Evolutionary conservation across 768 basidiomycete genomes (phyloP).

Genomic region (Lentinula edodes): DNA sequence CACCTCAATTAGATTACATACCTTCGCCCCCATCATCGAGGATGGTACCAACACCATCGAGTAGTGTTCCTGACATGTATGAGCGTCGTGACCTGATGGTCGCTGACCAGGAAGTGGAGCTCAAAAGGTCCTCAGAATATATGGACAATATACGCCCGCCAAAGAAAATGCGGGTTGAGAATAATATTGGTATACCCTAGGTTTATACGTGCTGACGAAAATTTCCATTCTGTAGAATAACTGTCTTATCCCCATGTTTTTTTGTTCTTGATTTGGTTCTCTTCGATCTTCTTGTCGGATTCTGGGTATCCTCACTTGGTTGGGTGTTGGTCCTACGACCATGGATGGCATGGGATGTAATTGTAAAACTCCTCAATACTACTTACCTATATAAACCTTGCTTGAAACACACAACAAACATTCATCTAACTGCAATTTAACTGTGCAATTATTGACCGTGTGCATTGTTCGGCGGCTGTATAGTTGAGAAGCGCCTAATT

Average conservation of each 20-base stretch:
- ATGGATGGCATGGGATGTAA: conserved; percentile 9
- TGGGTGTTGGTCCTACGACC: conserved; percentile 6
- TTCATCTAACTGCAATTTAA: not conserved
- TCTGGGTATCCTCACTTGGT: conserved; percentile 1
- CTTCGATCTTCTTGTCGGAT: conserved; percentile 17
- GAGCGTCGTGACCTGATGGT: conserved; percentile 35
- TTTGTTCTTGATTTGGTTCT: conserved; percentile 2
- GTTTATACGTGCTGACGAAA: conserved; percentile 11
- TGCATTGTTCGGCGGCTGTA: not conserved
- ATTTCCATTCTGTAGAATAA: conserved; percentile 9
- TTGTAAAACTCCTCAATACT: not conserved
- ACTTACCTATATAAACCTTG: not conserved
- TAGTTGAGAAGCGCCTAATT: not conserved
- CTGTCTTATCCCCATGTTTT: conserved; percentile 7
- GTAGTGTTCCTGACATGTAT: conserved; percentile 26
- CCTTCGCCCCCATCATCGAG: conserved; percentile 54
- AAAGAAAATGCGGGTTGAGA: conserved; percentile 74
- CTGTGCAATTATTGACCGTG: not conserved
- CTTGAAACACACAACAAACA: not conserved
- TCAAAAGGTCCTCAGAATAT: conserved; percentile 58
- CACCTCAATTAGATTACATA: conserved; percentile 37
- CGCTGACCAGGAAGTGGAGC: conserved; percentile 45
- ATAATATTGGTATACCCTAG: conserved; percentile 50
- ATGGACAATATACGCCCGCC: conserved; percentile 43
- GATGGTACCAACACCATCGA: conserved; percentile 45